Percentiles rank a stretch among this genome's conserved stretches.
These are phyloP conservation scores for Phytophthora colocasiae DNA, from an alignment of 352 stramenopile genomes.

Conservation along the genomic window DNA sequence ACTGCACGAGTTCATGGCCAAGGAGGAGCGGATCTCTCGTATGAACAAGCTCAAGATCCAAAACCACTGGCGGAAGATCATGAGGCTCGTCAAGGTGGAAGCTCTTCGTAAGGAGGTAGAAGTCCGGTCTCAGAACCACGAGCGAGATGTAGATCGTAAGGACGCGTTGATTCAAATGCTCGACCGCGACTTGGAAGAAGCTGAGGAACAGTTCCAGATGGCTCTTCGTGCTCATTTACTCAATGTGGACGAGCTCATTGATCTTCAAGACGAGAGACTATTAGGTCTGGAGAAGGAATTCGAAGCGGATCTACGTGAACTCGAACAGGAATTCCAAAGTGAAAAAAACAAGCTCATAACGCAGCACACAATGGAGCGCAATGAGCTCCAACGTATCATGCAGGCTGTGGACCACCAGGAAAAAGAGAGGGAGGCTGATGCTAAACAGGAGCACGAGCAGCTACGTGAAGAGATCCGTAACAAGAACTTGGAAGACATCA, in stretches of 20 bases:
- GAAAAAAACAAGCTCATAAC: constrained; percentile 85
- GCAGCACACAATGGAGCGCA: constrained; percentile 74
- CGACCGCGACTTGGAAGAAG: constrained; percentile 93
- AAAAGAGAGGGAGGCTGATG: constrained; percentile 79
- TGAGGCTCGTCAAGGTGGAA: constrained; percentile 94
- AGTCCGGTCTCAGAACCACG: constrained; percentile 93
- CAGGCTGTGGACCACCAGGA: constrained; percentile 85
- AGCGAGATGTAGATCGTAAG: constrained; percentile 95
- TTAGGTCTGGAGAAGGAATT: constrained; percentile 93
- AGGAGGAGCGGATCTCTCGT: constrained; percentile 72
- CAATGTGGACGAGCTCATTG: constrained; percentile 93
- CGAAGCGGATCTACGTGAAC: constrained; percentile 80
- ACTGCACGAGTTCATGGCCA: constrained; percentile 79
- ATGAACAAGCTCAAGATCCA: constrained; percentile 94
- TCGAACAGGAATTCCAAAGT: constrained; percentile 87
- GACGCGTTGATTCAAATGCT: constrained; percentile 96
- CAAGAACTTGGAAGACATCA: constrained; percentile 96
- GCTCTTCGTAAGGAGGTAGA: constrained; percentile 93
- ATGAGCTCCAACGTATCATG: constrained; percentile 89
- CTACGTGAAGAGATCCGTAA: constrained; percentile 94
- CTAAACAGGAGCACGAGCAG: constrained; percentile 87
- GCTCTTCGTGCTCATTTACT: constrained; percentile 89
- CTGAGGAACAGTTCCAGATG: constrained; percentile 95
- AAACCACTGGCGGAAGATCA: constrained; percentile 96
- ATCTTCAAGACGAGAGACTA: constrained; percentile 90